These are phyloP conservation scores for Phlebiopsis gigantea DNA, from an alignment of 768 basidiomycete species.

Conservation along the genomic window DNA sequence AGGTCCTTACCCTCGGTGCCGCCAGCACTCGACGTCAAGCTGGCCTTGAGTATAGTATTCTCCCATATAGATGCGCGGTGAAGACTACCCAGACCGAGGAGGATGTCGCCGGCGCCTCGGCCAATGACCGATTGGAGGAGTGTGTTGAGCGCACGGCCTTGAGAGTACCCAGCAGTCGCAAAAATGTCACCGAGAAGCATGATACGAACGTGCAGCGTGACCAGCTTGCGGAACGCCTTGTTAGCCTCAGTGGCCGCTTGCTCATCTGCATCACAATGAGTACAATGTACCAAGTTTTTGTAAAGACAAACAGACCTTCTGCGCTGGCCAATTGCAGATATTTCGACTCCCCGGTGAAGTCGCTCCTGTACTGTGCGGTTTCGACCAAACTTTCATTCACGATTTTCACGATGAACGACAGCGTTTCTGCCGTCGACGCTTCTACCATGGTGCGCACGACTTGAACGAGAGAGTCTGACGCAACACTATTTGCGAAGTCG, in stretches of 20 bases:
- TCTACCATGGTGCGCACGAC: slow-evolving; percentile 89
- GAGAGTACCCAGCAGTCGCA: slow-evolving; percentile 74
- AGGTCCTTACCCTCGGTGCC: not conserved
- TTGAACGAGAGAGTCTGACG: slow-evolving; percentile 83
- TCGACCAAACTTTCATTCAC: slow-evolving; percentile 66
- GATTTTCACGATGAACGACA: slow-evolving; percentile 62
- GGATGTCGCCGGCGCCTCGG: slow-evolving; percentile 53
- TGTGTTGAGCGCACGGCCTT: slow-evolving; percentile 69
- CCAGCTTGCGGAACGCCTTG: slow-evolving; percentile 61
- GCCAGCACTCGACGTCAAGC: not conserved
- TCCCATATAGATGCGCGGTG: slow-evolving; percentile 86
- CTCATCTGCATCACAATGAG: slow-evolving; percentile 30
- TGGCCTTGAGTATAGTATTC: slow-evolving; percentile 67
- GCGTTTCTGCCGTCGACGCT: slow-evolving; percentile 71
- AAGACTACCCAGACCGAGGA: slow-evolving; percentile 69
- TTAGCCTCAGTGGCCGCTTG: slow-evolving; percentile 46
- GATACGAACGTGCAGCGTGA: slow-evolving; percentile 73
- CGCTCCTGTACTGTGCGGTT: slow-evolving; percentile 69
- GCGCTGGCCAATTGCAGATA: slow-evolving; percentile 61
- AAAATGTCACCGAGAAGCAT: slow-evolving; percentile 86
- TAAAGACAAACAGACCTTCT: slow-evolving; percentile 27
- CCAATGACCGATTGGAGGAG: slow-evolving; percentile 73
- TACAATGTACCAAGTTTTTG: not conserved
- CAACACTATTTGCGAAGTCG: slow-evolving; percentile 79
- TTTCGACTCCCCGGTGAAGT: slow-evolving; percentile 49